Evolutionary conservation across 1,284 basidiomycete genomes (phyloP).

Genomic region (Puccinia hordei): DNA sequence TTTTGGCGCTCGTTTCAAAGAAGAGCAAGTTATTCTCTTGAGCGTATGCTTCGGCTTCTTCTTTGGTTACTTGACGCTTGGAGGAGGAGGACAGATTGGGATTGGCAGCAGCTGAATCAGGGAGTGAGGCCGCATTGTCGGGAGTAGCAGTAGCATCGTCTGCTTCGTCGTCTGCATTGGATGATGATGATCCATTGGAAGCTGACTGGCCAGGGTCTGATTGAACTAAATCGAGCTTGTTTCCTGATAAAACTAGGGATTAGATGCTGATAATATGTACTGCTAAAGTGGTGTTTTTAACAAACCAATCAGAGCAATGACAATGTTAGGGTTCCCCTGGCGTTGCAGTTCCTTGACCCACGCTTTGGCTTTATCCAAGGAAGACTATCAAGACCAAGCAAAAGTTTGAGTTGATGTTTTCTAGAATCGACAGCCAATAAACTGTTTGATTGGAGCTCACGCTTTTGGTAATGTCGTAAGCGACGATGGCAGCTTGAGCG

Average conservation of each 20-base stretch:
- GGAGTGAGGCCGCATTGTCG: conserved; percentile 61
- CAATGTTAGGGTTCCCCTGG: conserved; percentile 98
- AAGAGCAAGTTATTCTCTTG: conserved; percentile 88
- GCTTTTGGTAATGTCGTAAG: conserved; percentile 95
- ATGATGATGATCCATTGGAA: conserved; percentile 62
- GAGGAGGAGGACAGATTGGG: conserved; percentile 68
- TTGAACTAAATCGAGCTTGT: conserved; percentile 67
- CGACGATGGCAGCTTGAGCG: conserved; percentile 89
- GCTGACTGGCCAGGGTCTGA: conserved; percentile 61
- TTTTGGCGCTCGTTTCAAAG: conserved; percentile 98
- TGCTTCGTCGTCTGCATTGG: conserved; percentile 71
- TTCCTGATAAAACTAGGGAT: conserved; percentile 59
- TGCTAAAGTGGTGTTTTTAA: not conserved
- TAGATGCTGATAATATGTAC: not conserved
- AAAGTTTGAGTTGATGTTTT: not conserved
- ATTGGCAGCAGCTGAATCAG: conserved; percentile 60
- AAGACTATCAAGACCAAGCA: conserved; percentile 62
- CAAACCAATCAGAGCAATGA: conserved; percentile 85
- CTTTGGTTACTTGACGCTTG: conserved; percentile 77
- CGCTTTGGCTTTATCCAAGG: conserved; percentile 97
- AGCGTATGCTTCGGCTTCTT: conserved; percentile 95
- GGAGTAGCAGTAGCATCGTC: conserved; percentile 84
- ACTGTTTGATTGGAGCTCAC: conserved; percentile 64
- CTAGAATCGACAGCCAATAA: not conserved
- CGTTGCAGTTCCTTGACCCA: conserved; percentile 99